Base-by-base conservation (phyloP, 768 basidiomycete species). In the Tylopilus intermedius region DNA sequence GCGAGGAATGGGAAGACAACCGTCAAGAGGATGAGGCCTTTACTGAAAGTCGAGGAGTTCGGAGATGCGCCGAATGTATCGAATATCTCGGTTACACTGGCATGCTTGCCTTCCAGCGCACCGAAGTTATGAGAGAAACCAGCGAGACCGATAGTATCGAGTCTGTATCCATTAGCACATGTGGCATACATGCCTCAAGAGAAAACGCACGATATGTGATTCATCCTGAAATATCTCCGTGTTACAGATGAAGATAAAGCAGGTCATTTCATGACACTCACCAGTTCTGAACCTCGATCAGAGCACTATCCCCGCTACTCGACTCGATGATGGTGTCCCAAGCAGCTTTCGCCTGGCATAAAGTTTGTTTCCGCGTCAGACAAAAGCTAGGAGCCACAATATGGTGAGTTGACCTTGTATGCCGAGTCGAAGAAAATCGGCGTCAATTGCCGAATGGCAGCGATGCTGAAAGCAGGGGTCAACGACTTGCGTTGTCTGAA, bases 71-170 rank as follows among this genome's bases (percentile, higher is more conserved):
- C 30, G 48, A 76, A 71, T 2, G 69, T 61, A 13, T 75, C 72
- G 33, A 79, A 77, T 1, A 71, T 67, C 5, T 74, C 68, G 3
- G 72, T 67, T 14, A 82, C 71, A 2, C 68, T 56, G 3, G 77
- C 69, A 24, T 61, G 63, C 49, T 77, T 72, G 5, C 81, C 81
- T 14, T 78, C 74, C 5, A 83, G 69, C 0, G 77, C 65, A 11
- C 74, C 74, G 54, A 84, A 84, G 58, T 81, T 70, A 57, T 84
- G 77, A 5, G 78, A 76, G 51, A 83, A 84, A 0, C 81, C 80
- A 6, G 79, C 80, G 30, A 83, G 77, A 13, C 82, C 81, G 47
- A 84, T 71, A 1, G 71, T 75, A 58, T 84, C 83, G 5, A 84
- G 67, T 9, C 80, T 82, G 21, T 1, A 30, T 30, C 30, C 2